Evolutionary conservation across 1,139 yeast species (phyloP), one percentile per base, ranked within the genome.

Genomic region (Debaryomycetaceae sp.): DNA sequence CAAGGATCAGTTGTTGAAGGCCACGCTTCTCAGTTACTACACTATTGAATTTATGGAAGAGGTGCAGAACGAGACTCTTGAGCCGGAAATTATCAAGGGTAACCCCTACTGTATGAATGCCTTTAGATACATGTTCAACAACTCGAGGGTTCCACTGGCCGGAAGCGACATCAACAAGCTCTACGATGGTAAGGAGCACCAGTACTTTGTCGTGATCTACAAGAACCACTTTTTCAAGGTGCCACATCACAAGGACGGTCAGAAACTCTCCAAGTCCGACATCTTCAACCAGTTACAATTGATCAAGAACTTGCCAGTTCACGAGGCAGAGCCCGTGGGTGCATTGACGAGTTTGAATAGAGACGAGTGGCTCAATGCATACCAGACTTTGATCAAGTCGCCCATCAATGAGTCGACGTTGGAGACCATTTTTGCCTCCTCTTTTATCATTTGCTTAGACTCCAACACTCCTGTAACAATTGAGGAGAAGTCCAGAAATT

Each of bases 61-160:
- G 22, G 70, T 83, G 41, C 83, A 79, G 55, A 65, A 63, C 46
- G 87, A 83, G 58, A 65, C 79, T 17, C 67, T 85, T 50, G 81
- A 74, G 50, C 89, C 96, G 2, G 98, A 92, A 64, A 68, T 84
- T 48, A 80, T 88, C 70, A 86, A 79, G 68, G 83, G 82, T 41
- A 75, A 74, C 51, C 96, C 98, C 17, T 83, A 79, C 61, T 91
- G 97, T 67, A 91, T 91, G 98, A 91, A 88, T 62, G 85, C 95
- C 30, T 91, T 87, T 77, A 79, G 78, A 57, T 79, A 81, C 70
- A 86, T 92, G 96, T 92, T 92, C 73, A 88, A 89, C 70, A 87
- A 85, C 59, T 79, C 87, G 44, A 78, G 98, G 58, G 77, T 87
- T 37, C 96, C 97, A 17, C 78, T 74, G 40, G 72, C 71, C 31